These are phyloP conservation scores for Hamigera avellanea DNA, from an alignment of 495 filamentous ascomycete genomes.

Conservation along the genomic window DNA sequence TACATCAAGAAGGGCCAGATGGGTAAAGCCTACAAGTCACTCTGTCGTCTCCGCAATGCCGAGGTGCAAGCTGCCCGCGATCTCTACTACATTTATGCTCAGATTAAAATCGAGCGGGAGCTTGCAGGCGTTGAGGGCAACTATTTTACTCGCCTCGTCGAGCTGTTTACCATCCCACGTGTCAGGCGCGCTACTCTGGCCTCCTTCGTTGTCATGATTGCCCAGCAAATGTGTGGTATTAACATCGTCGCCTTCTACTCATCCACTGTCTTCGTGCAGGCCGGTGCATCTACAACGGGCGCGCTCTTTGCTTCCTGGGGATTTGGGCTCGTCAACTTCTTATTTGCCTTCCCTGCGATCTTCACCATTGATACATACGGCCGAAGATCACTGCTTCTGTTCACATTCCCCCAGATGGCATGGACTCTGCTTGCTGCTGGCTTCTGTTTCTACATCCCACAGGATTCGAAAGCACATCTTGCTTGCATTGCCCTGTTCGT, in stretches of 20 bases:
- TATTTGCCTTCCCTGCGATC: constrained; percentile 75
- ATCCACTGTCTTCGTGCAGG: constrained; percentile 56
- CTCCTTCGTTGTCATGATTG: constrained; percentile 56
- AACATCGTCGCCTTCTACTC: constrained; percentile 82
- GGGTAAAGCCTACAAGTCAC: constrained; percentile 44
- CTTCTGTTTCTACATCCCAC: constrained; percentile 41
- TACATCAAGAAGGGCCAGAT: constrained; percentile 48
- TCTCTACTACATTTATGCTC: constrained; percentile 54
- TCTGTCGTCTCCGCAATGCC: constrained; percentile 48
- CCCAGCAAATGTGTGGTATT: constrained; percentile 44
- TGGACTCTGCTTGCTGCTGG: constrained; percentile 67
- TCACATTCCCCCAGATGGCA: constrained; percentile 79
- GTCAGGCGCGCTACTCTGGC: constrained; percentile 56
- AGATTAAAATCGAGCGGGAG: constrained; percentile 41
- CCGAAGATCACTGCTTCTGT: constrained; percentile 61
- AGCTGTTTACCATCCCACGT: constrained; percentile 59
- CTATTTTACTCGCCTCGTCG: constrained; percentile 45
- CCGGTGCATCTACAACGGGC: constrained; percentile 42
- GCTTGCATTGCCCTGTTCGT: constrained; percentile 51
- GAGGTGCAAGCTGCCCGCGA: constrained; percentile 52
- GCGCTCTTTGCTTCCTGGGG: constrained; percentile 67
- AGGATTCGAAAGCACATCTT: constrained; percentile 29
- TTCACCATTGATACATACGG: constrained; percentile 82
- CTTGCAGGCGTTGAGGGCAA: constrained; percentile 31
- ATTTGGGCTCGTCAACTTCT: constrained; percentile 70